Conservation (phyloP, 2,329 filamentous ascomycete genomes). For the Dendrostoma leiphaemia region DNA sequence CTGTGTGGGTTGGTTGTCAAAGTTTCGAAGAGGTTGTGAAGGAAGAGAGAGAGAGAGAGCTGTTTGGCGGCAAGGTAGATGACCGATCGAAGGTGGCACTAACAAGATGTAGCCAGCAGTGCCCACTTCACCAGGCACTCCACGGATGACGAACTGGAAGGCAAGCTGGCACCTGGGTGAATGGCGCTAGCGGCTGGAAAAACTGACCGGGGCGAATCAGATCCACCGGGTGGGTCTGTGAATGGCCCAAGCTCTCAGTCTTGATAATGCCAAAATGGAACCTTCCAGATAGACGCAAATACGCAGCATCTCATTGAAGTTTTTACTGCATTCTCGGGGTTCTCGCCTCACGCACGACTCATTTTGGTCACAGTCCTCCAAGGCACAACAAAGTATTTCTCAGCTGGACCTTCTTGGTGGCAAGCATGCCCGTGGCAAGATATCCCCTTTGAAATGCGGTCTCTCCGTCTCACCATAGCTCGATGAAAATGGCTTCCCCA, state of each 20-base stretch:
- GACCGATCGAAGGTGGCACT: constrained; percentile 1
- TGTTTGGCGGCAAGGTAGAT: constrained; percentile 1
- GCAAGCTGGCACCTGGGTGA: constrained; percentile 1
- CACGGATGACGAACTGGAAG: constrained; percentile 16
- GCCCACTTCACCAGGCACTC: constrained; percentile 18
- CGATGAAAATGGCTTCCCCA: too few species aligned
- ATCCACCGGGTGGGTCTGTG: constrained; percentile 14
- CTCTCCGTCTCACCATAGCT: too few species aligned
- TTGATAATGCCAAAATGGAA: constrained; percentile 24
- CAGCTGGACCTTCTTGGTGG: too few species aligned
- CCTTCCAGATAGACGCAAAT: not conserved
- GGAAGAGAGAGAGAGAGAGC: not conserved
- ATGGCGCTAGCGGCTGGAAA: constrained; percentile 8
- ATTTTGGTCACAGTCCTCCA: too few species aligned
- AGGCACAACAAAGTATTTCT: too few species aligned
- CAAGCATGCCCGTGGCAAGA: too few species aligned
- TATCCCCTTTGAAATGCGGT: too few species aligned
- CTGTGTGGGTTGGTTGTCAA: not conserved
- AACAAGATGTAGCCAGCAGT: constrained; percentile 2
- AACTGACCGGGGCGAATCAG: constrained; percentile 13
- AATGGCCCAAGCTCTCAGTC: constrained; percentile 22
- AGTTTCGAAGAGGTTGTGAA: constrained; percentile 1
- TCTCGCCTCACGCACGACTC: too few species aligned
- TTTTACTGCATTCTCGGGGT: too few species aligned
- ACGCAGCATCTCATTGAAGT: too few species aligned